Base-by-base conservation (phyloP, 140 eudicot species). In the Bidens hawaiensis region DNA sequence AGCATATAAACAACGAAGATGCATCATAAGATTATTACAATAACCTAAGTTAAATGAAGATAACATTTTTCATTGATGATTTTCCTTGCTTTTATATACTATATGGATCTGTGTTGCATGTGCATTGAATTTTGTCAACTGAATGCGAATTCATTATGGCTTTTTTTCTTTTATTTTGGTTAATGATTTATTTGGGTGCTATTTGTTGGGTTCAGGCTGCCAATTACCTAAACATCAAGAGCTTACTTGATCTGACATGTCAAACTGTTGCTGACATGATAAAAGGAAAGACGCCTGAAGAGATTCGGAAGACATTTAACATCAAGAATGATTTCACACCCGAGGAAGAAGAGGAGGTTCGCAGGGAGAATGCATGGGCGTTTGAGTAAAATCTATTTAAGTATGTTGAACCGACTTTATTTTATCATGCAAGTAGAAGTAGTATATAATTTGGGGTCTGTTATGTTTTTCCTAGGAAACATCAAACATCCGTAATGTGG, bases 231-330 rank as follows among this genome's bases (percentile, higher is more conserved):
- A 70, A 78, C 62, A 69, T 78, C 57, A 78, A 78, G 72, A 74
- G 77, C 60, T 51, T 78, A 60, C 36, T 74, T 62, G 83, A 78
- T 50, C 38, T 78, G 52, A 78, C 79, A 21, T 74, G 83, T 53
- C 83, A 78, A 64, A 74, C 83, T 3, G 83, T 74, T 12, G 83
- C 83, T 7, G 80, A 78, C 73, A 78, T 78, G 83, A 78, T 78
- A 15, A 78, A 78, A 65, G 83, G 80, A 13, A 78, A 78, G 66
- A 74, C 80, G 0, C 80, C 83, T 5, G 83, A 78, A 64, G 79
- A 73, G 67, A 78, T 78, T 15, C 83, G 80, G 51, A 78, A 64
- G 61, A 69, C 80, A 2, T 74, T 78, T 25, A 78, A 68, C 68
- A 78, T 78, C 74, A 69, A 78, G 62, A 69, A 74, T 27, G 80